Evolutionary conservation across 192 early-diverging fungal species (phyloP).

Genomic region (Rhizophagus clarus): DNA sequence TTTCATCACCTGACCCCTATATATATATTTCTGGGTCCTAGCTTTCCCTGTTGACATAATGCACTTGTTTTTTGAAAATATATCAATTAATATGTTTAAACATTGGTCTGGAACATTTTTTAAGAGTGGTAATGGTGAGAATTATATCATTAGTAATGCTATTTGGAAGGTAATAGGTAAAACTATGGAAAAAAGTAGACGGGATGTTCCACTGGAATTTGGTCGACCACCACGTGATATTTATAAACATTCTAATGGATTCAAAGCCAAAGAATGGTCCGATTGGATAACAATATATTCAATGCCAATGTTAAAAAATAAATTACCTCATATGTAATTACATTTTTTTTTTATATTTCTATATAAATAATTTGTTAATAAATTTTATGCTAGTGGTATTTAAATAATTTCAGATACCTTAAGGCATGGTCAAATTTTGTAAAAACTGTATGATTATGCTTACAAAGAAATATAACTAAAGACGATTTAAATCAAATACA

Average conservation of each 20-base stretch:
- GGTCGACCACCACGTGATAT: background rate
- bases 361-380: no score
- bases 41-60: background rate
- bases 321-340: no score
- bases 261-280: background rate
- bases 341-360: no score
- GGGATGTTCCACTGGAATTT: background rate
- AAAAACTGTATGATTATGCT: no score
- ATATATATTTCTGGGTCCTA: no score
- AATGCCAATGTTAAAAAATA: background rate
- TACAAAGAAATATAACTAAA: no score
- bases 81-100: background rate
- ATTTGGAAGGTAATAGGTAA: slow-evolving; percentile 3
- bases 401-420: no score
- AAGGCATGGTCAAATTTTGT: no score
- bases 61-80: background rate
- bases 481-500: no score
- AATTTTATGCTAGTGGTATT: no score
- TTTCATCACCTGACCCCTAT: no score
- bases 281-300: background rate
- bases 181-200: background rate
- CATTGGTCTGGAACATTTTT: background rate
- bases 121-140: background rate
- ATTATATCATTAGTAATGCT: background rate
- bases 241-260: background rate